Base-by-base conservation (phyloP, 768 basidiomycete genomes). In the Mycena rosella region DNA sequence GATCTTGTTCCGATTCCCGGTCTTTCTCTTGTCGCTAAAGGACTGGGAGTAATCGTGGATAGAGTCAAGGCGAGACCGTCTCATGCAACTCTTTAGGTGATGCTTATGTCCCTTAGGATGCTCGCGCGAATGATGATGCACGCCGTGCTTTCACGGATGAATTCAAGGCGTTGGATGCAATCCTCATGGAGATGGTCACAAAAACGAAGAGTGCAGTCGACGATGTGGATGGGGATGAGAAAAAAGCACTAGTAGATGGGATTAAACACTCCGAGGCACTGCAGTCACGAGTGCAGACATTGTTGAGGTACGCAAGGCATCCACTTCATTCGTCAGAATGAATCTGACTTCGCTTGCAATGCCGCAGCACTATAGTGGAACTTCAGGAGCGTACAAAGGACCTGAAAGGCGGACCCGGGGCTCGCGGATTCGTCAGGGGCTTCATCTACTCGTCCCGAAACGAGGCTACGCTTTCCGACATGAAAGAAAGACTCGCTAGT, bases 401-500 rank as follows among this genome's bases (percentile, higher is more conserved):
- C 17, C 20, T 51, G 49, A 51, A 51, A 22, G 55, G 36, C 26
- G 40, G 55, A 17, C 24, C 30, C 26, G 59, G 59, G 26, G 6
- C 18, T 13, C 26, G 7, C 27, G 59, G 59, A 32, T 48, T 48
- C 26, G 26, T 5, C n/a, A 49, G 38, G 48, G 48, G 59, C 22
- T 8, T 51, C 18, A 20, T 60, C 49, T 51, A 60, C 36, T 60
- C 59, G 24, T 60, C 59, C 13, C 17, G 24, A 48, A 60, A 60
- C 36, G 34, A 26, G 30, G 26, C 24, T 40, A 49, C 48, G 48
- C 59, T 60, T 36, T 26, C 47, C 18, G 34, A 49, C 30, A 60
- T 60, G 59, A 60, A 49, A 18, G 34, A 60, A 17, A 27, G 24
- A 38, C 24, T 60, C 22, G 59, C 47, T 18, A 49, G 47, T 26